Evolutionary conservation across 2,329 filamentous ascomycete genomes (phyloP).

Genomic region (Verticillium klebahnii): DNA sequence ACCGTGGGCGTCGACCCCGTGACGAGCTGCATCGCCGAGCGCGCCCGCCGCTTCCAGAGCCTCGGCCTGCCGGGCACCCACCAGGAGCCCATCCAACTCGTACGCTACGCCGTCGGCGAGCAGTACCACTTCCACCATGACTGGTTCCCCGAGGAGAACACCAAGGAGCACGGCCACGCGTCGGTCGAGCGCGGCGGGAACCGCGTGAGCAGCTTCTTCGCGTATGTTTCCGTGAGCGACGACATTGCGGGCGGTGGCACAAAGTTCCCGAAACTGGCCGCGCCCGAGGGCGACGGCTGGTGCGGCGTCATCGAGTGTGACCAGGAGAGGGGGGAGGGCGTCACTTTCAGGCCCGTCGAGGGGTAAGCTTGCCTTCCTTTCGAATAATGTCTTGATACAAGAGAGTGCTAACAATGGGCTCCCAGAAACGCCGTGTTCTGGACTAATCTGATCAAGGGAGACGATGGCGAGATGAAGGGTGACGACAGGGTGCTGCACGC

Average conservation of each 20-base stretch:
- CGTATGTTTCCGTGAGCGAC: conserved; percentile 29
- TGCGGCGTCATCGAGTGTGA: conserved; percentile 34
- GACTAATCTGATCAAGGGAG: conserved; percentile 29
- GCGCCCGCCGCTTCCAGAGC: conserved; percentile 32
- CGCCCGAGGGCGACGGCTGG: conserved; percentile 29
- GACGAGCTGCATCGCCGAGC: conserved; percentile 31
- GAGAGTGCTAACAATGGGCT: conserved; percentile 3
- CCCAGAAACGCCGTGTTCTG: conserved; percentile 33
- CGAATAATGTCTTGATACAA: neutral
- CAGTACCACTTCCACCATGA: conserved; percentile 37
- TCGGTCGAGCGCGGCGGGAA: conserved; percentile 29
- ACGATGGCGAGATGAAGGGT: conserved; percentile 16
- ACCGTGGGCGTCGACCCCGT: conserved; percentile 28
- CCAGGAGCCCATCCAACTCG: conserved; percentile 33
- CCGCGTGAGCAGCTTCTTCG: conserved; percentile 33
- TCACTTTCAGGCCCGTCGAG: conserved; percentile 31
- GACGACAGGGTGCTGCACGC: conserved; percentile 34
- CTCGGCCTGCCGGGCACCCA: conserved; percentile 25
- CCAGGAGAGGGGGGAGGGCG: conserved; percentile 31
- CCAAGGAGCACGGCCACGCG: conserved; percentile 10
- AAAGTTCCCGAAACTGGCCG: conserved; percentile 31
- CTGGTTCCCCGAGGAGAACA: conserved; percentile 30
- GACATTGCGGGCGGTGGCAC: conserved; percentile 34
- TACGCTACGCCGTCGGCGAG: conserved; percentile 31
- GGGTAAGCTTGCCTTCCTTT: neutral